Percentiles rank a stretch among this genome's conserved stretches.
phyloP scores from a whole-genome alignment of 805 yeast genomes.

The Zygosaccharomyces kombuchaensis region DNA sequence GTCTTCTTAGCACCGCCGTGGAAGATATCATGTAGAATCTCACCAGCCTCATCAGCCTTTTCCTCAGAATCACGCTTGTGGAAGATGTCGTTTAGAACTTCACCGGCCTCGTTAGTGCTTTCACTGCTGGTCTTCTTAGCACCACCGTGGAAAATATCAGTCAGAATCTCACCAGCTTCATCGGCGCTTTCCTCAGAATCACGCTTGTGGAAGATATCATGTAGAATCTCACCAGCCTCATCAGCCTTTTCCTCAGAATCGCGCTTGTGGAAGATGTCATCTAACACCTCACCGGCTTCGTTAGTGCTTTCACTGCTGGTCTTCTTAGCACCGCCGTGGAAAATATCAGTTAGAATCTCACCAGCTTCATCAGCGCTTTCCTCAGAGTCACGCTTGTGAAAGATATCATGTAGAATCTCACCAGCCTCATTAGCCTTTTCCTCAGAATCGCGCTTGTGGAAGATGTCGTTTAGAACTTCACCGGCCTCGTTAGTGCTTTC shows the following conservation, averaged over 20 bases:
- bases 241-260: neutral
- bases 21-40: neutral
- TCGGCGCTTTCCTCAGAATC: neutral
- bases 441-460: neutral
- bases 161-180: neutral
- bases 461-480: neutral
- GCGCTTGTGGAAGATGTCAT: neutral
- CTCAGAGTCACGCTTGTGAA: neutral
- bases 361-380: neutral
- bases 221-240: neutral
- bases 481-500: neutral
- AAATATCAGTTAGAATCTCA: neutral
- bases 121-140: neutral
- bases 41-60: neutral
- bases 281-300: neutral
- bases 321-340: neutral
- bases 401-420: neutral
- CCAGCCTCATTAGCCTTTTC: neutral
- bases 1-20: neutral
- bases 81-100: constrained; percentile 1
- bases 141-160: neutral
- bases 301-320: neutral
- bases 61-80: neutral
- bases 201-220: neutral
- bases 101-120: neutral